A percentile compares a stretch with the other conserved stretches of the same genome.
These are phyloP conservation scores for Peronospora farinosa DNA, from an alignment of 352 stramenopile genomes.

Conservation along the genomic window DNA sequence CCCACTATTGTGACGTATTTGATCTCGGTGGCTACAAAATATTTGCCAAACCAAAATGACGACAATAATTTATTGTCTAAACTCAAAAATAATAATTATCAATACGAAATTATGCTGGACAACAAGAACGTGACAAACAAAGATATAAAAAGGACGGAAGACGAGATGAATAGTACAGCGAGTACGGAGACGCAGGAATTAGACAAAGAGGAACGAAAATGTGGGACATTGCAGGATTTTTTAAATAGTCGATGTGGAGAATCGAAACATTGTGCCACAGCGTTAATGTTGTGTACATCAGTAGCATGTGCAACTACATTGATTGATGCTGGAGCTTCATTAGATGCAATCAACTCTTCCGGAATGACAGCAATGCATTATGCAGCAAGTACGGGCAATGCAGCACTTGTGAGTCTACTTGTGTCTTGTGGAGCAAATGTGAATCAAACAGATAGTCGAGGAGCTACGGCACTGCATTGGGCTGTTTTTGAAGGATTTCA, in stretches of 20 bases:
- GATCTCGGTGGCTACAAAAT: constrained; percentile 36
- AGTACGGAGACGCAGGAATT: constrained; percentile 24
- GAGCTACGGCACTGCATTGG: constrained; percentile 73
- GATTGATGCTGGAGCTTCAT: constrained; percentile 45
- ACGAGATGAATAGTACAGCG: constrained; percentile 21
- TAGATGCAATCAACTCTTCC: constrained; percentile 58
- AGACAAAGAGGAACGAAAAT: constrained; percentile 12
- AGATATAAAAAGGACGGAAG: constrained; percentile 14
- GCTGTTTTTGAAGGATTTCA: constrained; percentile 82
- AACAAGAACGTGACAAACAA: constrained; percentile 14
- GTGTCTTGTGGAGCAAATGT: constrained; percentile 54
- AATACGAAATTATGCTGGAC: neutral
- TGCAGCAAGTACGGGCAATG: constrained; percentile 70
- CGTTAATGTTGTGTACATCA: constrained; percentile 71
- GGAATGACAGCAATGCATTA: constrained; percentile 82
- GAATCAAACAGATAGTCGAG: constrained; percentile 61
- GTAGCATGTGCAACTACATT: constrained; percentile 53
- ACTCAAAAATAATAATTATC: constrained; percentile 11
- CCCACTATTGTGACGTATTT: constrained; percentile 55
- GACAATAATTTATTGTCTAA: neutral
- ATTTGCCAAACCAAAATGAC: constrained; percentile 28
- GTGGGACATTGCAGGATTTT: constrained; percentile 36
- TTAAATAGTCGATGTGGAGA: constrained; percentile 52
- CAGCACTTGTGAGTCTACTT: constrained; percentile 61
- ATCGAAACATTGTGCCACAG: constrained; percentile 61